phyloP scores from a whole-genome alignment of 441 rosid genomes.

The Gossypium schwendimanii region DNA sequence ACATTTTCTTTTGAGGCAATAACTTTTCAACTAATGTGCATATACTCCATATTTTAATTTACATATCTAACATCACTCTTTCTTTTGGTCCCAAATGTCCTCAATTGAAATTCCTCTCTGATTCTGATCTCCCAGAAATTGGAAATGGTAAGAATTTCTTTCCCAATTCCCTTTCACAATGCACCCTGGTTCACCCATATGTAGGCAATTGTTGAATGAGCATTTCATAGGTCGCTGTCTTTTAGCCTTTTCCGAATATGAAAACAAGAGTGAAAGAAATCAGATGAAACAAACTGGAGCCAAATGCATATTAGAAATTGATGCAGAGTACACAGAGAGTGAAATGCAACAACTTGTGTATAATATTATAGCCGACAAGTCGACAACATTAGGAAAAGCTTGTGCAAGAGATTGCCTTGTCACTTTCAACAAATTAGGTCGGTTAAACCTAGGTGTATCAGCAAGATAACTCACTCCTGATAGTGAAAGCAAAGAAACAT shows the following conservation, averaged over 20 bases:
- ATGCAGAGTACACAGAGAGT: background rate
- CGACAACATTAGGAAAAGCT: slow-evolving; percentile 78
- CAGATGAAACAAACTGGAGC: background rate
- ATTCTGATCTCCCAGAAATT: no score
- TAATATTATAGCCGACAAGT: background rate
- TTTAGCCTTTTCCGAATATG: no score
- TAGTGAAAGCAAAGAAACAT: slow-evolving; percentile 71
- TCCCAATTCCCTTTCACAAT: no score
- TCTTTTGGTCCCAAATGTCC: no score
- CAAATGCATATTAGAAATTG: background rate
- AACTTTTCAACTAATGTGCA: background rate
- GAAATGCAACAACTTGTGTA: slow-evolving; percentile 1
- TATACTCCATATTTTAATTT: no score
- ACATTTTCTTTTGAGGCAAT: background rate
- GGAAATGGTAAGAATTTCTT: no score
- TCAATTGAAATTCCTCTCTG: no score
- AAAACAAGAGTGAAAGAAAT: no score
- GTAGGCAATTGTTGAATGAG: no score
- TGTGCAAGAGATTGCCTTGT: slow-evolving; percentile 76
- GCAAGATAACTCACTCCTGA: slow-evolving; percentile 77
- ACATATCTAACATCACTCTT: no score
- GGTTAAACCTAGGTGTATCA: slow-evolving; percentile 92
- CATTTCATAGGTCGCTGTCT: no score
- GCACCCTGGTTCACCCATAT: no score
- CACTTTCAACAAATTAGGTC: slow-evolving; percentile 78